phyloP scores from a whole-genome alignment of 2,329 filamentous ascomycete genomes.

The Cylindrodendrum hubeiense region DNA sequence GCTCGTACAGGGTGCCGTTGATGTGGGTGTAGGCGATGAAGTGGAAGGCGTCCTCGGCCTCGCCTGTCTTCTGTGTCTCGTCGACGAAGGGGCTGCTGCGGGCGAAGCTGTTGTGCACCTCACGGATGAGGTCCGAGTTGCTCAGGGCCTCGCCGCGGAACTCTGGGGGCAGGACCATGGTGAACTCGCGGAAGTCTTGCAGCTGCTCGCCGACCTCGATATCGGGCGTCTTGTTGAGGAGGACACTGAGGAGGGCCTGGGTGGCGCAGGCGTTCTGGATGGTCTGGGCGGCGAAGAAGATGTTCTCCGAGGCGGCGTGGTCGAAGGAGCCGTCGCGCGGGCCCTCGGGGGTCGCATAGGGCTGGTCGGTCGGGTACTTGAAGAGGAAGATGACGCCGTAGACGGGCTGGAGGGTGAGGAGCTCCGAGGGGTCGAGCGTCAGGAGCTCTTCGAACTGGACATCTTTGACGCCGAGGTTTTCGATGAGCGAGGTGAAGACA shows the following conservation, averaged over 20 bases:
- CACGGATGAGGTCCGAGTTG: constrained; percentile 77
- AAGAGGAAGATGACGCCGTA: constrained; percentile 99
- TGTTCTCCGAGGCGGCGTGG: constrained; percentile 75
- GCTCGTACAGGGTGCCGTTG: constrained; percentile 86
- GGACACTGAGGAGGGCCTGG: constrained; percentile 90
- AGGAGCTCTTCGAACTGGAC: constrained; percentile 98
- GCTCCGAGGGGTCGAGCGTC: constrained; percentile 82
- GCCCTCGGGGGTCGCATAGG: constrained; percentile 68
- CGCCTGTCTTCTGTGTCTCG: constrained; percentile 78
- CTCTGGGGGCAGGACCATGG: constrained; percentile 83
- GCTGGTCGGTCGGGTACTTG: constrained; percentile 86
- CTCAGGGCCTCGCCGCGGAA: constrained; percentile 71
- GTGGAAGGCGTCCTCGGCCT: constrained; percentile 92
- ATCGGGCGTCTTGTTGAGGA: constrained; percentile 82
- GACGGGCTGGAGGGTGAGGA: constrained; percentile 79
- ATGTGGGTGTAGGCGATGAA: constrained; percentile 95
- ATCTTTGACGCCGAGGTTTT: constrained; percentile 88
- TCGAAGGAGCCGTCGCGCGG: constrained; percentile 89
- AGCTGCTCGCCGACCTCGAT: constrained; percentile 81
- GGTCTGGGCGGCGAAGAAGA: constrained; percentile 97
- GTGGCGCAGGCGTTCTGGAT: constrained; percentile 99
- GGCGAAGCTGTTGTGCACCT: constrained; percentile 92
- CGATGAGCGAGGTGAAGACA: constrained; percentile 96
- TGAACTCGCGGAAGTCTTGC: constrained; percentile 87
- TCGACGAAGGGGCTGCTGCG: constrained; percentile 91